Percentiles rank a stretch among this genome's conserved stretches.
phyloP scores from a whole-genome alignment of 148 eudicot genomes.

The Talinum fruticosum region DNA sequence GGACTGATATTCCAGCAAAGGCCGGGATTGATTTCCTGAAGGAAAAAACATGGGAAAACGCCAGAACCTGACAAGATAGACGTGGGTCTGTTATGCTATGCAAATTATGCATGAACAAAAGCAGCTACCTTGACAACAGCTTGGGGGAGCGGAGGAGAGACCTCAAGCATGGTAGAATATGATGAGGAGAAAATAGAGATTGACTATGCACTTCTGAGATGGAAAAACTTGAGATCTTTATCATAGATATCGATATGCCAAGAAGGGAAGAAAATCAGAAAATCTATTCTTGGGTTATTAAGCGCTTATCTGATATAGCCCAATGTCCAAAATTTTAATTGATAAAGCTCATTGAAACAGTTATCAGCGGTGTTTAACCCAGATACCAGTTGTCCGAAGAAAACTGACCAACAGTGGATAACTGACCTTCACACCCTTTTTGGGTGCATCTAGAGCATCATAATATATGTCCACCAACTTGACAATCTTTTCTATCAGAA shows the following conservation, averaged over 20 bases:
- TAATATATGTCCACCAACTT: constrained; percentile 51
- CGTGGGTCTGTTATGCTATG: too few relatives aligned
- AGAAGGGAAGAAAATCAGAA: neutral
- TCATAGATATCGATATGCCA: neutral
- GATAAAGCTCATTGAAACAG: neutral
- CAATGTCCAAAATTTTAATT: neutral
- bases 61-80: too few relatives aligned
- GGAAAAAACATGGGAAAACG: too few relatives aligned
- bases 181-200: too few relatives aligned
- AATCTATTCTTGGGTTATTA: neutral
- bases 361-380: neutral
- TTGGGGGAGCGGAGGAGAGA: too few relatives aligned
- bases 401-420: neutral
- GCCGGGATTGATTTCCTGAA: too few relatives aligned
- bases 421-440: constrained; percentile 61
- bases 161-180: too few relatives aligned
- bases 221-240: too few relatives aligned
- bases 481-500: constrained; percentile 29
- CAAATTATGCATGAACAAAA: too few relatives aligned
- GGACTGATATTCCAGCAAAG: too few relatives aligned
- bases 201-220: too few relatives aligned
- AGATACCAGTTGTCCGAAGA: neutral
- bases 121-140: too few relatives aligned
- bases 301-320: neutral
- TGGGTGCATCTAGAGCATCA: constrained; percentile 74